These are phyloP conservation scores for Penicillium silybi DNA, from an alignment of 495 filamentous ascomycete genomes.

Conservation along the genomic window DNA sequence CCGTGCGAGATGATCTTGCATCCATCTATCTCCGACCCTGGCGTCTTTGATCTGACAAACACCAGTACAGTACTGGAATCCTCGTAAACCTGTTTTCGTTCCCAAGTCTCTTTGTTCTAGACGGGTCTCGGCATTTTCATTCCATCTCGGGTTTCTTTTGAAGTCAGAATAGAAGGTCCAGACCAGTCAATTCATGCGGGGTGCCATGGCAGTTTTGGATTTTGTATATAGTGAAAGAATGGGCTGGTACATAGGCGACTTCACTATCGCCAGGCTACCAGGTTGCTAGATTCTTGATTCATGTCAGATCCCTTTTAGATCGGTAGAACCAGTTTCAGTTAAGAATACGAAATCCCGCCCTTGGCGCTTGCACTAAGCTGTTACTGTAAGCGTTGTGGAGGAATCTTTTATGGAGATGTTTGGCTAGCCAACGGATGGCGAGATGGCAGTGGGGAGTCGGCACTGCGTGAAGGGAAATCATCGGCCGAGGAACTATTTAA, in stretches of 20 bases:
- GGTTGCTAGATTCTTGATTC: background rate
- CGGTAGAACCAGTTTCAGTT: constrained; percentile 1
- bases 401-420: background rate
- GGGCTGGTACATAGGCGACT: background rate
- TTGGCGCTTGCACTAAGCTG: constrained; percentile 3
- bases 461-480: constrained; percentile 7
- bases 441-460: background rate
- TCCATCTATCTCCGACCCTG: background rate
- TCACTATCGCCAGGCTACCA: background rate
- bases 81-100: background rate
- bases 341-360: constrained; percentile 13
- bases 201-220: constrained; percentile 1
- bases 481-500: background rate
- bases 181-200: background rate
- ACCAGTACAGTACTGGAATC: background rate
- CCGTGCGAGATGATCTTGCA: background rate
- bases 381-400: background rate
- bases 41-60: background rate
- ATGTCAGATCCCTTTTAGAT: background rate
- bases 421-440: background rate
- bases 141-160: background rate
- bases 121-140: background rate
- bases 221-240: constrained; percentile 1
- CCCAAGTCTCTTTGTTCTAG: constrained; percentile 4
- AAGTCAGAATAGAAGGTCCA: background rate